phyloP scores from a whole-genome alignment of 1,139 yeast species.

The Trichomonascaceae sp. region DNA sequence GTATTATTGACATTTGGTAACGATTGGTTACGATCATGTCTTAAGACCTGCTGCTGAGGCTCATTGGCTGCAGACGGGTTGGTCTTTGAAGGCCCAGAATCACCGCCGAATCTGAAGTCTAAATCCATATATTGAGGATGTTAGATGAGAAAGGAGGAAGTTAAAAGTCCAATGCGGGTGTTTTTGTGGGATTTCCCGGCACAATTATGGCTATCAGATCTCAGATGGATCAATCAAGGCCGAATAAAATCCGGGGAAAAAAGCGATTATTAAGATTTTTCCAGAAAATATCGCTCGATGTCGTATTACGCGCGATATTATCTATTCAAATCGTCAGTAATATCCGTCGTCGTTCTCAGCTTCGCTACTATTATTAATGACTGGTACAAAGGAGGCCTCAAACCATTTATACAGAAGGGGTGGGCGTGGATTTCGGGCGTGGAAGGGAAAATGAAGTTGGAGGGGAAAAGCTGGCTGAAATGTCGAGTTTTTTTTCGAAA shows the following conservation, averaged over 20 bases:
- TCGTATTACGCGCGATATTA: background rate
- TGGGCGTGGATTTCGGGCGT: no score
- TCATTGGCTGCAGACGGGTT: background rate
- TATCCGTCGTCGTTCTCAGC: background rate
- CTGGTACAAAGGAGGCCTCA: background rate
- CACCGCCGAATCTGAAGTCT: slow-evolving; percentile 7
- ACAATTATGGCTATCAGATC: background rate
- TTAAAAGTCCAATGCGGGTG: no score
- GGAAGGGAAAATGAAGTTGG: background rate
- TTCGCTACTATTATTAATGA: background rate
- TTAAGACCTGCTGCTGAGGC: background rate
- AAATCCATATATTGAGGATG: background rate
- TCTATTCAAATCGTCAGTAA: background rate
- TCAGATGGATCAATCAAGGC: background rate
- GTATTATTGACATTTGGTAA: slow-evolving; percentile 20
- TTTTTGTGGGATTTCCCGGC: no score
- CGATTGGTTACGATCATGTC: slow-evolving; percentile 29
- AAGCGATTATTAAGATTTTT: background rate
- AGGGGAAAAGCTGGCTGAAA: background rate
- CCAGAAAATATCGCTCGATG: background rate
- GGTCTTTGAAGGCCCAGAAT: background rate
- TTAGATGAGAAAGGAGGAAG: no score
- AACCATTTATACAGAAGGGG: background rate
- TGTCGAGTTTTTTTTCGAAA: background rate
- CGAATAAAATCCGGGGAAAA: background rate